phyloP scores from a whole-genome alignment of 1,139 yeast genomes.

The Nakaseomyces sp. region DNA sequence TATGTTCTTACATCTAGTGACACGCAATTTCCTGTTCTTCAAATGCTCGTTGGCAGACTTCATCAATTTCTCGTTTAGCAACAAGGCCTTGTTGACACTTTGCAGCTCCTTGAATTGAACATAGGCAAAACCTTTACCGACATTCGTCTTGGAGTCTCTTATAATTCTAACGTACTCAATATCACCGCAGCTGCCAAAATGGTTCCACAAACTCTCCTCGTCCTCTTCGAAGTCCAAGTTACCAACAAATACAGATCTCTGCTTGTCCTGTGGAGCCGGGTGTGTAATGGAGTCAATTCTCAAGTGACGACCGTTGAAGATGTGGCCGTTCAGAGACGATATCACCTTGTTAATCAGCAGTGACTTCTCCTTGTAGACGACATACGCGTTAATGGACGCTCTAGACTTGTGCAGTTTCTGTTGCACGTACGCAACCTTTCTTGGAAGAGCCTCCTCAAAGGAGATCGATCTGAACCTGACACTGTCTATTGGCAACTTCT shows the following conservation, averaged over 20 bases:
- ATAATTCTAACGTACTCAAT: slow-evolving; percentile 85
- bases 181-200: slow-evolving; percentile 59
- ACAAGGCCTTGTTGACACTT: slow-evolving; percentile 72
- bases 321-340: slow-evolving; percentile 54
- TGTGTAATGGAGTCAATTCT: slow-evolving; percentile 89
- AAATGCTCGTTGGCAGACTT: slow-evolving; percentile 27
- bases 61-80: slow-evolving; percentile 65
- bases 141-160: slow-evolving; percentile 85
- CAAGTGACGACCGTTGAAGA: slow-evolving; percentile 65
- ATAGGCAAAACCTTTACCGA: slow-evolving; percentile 96
- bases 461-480: slow-evolving; percentile 89
- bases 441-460: slow-evolving; percentile 77
- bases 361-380: slow-evolving; percentile 53
- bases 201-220: slow-evolving; percentile 83
- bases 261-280: slow-evolving; percentile 79
- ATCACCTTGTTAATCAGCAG: slow-evolving; percentile 37
- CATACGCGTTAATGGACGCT: slow-evolving; percentile 79
- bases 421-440: slow-evolving; percentile 83
- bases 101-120: slow-evolving; percentile 82
- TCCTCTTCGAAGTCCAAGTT: slow-evolving; percentile 86
- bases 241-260: slow-evolving; percentile 83
- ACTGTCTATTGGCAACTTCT: slow-evolving; percentile 48
- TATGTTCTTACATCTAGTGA: slow-evolving; percentile 66
- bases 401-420: slow-evolving; percentile 70
- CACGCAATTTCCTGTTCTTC: slow-evolving; percentile 59